Percentiles rank a stretch among this genome's conserved stretches.
Conservation (phyloP, 2,329 filamentous ascomycete species). For the Fusarium sarcochroum region DNA sequence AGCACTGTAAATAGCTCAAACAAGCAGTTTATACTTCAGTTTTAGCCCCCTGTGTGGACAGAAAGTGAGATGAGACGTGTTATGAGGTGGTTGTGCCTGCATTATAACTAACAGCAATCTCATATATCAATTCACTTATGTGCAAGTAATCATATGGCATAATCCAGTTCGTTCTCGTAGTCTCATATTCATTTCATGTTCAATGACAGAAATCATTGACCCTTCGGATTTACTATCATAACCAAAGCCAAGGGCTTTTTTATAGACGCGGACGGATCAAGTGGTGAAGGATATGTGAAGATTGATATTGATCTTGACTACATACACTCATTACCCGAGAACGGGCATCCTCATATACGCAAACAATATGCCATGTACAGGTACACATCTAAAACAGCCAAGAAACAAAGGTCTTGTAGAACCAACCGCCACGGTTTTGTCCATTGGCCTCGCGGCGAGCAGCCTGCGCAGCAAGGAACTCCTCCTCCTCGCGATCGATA, state of each 20-base stretch:
- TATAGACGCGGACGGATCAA: background rate
- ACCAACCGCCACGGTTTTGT: slow-evolving; percentile 49
- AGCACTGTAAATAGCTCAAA: background rate
- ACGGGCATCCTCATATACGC: slow-evolving; percentile 15
- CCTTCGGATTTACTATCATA: too few relatives aligned
- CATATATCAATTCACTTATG: background rate
- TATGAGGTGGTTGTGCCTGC: too few relatives aligned
- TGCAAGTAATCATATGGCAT: background rate
- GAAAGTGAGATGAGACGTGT: background rate
- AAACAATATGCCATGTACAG: background rate
- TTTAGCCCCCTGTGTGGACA: background rate
- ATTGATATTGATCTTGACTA: slow-evolving; percentile 28
- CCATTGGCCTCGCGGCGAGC: slow-evolving; percentile 47
- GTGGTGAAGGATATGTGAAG: slow-evolving; percentile 9
- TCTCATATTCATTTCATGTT: background rate
- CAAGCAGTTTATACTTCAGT: too few relatives aligned
- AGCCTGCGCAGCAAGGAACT: slow-evolving; percentile 67
- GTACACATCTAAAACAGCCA: slow-evolving; percentile 54
- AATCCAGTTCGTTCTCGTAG: background rate
- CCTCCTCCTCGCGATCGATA: slow-evolving; percentile 80
- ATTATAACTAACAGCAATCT: background rate
- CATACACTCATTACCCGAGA: slow-evolving; percentile 28
- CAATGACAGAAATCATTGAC: too few relatives aligned
- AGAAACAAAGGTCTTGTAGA: slow-evolving; percentile 56
- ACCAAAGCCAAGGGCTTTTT: too few relatives aligned